Percentiles rank a stretch among this genome's conserved stretches.
Conservation (phyloP, 768 basidiomycete species). For the Suillus fuscotomentosus region DNA sequence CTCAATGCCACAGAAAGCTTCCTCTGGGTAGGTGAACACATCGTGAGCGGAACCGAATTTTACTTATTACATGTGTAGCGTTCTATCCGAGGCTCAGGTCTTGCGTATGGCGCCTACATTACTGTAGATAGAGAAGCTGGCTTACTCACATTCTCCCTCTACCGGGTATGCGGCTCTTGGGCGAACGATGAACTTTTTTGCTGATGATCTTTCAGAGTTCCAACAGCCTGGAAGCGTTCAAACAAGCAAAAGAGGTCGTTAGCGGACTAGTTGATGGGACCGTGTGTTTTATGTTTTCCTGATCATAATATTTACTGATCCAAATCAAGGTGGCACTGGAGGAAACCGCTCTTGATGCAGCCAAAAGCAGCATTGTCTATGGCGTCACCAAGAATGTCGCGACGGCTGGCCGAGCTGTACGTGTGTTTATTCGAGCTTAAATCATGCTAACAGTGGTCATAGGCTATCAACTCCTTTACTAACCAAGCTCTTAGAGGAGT, state of each 20-base stretch:
- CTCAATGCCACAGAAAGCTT: slow-evolving; percentile 94
- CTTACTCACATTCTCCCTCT: slow-evolving; percentile 70
- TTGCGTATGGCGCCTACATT: slow-evolving; percentile 90
- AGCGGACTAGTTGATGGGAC: slow-evolving; percentile 78
- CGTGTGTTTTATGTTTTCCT: slow-evolving; percentile 42
- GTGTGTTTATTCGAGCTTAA: slow-evolving; percentile 23
- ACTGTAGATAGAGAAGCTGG: slow-evolving; percentile 77
- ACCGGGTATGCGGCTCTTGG: slow-evolving; percentile 52
- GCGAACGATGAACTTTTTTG: slow-evolving; percentile 1
- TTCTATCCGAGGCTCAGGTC: slow-evolving; percentile 89
- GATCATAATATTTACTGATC: not conserved
- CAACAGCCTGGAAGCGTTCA: slow-evolving; percentile 74
- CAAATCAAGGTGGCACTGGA: slow-evolving; percentile 69
- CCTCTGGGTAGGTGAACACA: slow-evolving; percentile 67
- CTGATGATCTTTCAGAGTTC: slow-evolving; percentile 57
- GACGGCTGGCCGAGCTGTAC: slow-evolving; percentile 83
- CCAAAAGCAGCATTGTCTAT: slow-evolving; percentile 90
- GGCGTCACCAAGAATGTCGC: slow-evolving; percentile 77
- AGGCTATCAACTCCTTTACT: slow-evolving; percentile 82
- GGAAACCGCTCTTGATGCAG: slow-evolving; percentile 79
- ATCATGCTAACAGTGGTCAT: slow-evolving; percentile 9
- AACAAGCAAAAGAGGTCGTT: slow-evolving; percentile 77
- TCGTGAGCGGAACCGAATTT: slow-evolving; percentile 8
- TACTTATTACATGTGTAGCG: slow-evolving; percentile 43
- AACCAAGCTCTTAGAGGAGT: slow-evolving; percentile 93